Conservation (phyloP, 495 filamentous ascomycete species). For the Sphaerosporella brunnea region DNA sequence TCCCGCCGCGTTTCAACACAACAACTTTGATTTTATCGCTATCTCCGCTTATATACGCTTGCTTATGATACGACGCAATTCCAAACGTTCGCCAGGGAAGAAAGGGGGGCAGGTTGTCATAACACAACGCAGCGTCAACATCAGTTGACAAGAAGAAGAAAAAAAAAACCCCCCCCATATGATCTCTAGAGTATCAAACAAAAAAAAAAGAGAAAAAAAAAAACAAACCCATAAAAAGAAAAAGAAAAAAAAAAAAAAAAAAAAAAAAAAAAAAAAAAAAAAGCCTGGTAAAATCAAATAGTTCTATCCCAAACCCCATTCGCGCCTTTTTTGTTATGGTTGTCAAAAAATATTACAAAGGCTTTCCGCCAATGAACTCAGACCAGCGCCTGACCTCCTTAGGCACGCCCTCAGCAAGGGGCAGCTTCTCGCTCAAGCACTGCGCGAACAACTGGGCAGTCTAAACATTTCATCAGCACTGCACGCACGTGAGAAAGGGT, state of each 20-base stretch:
- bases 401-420: slow-evolving; percentile 63
- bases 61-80: no score
- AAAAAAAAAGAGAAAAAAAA: slow-evolving; percentile 2
- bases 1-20: no score
- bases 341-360: slow-evolving; percentile 41
- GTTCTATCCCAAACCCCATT: background rate
- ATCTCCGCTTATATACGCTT: no score
- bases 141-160: no score
- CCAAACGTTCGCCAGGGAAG: no score
- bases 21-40: no score
- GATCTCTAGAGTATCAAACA: no score
- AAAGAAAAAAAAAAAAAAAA: background rate
- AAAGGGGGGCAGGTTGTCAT: no score
- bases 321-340: background rate
- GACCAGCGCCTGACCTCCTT: slow-evolving; percentile 84
- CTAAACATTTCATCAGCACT: slow-evolving; percentile 32
- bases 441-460: slow-evolving; percentile 88
- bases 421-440: slow-evolving; percentile 91
- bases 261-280: slow-evolving; percentile 6
- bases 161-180: no score
- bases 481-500: background rate
- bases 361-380: slow-evolving; percentile 81
- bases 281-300: slow-evolving; percentile 6
- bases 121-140: no score
- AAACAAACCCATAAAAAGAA: background rate